Evolutionary conservation across 371 early-diverging fungal genomes (phyloP), one percentile per base, ranked within the genome.

Genomic region (Blakeslea trispora): DNA sequence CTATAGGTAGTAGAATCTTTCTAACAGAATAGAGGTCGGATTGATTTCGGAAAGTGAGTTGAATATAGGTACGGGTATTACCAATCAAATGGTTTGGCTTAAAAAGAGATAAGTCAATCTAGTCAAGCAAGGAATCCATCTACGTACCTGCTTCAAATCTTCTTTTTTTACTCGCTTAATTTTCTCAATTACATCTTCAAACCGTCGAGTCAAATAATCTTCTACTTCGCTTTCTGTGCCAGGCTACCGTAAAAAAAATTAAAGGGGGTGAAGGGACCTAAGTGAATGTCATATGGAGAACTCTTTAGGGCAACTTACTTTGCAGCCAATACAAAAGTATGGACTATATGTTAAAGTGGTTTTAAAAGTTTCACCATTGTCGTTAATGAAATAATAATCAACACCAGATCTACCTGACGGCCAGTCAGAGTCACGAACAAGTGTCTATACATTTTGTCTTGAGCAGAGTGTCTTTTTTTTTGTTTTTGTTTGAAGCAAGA

Each of bases 21-120:
- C 95, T 83, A 1, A 95, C 93, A 10, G 79, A 48, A 34, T 91
- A 50, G 32, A 97, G 77, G 61, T 95, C 93, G 28, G 82, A 75
- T 34, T 88, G 87, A 65, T 95, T 97, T 59, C 84, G 72, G 69
- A 97, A 97, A 5, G 53, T 57, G 3, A 99, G 77, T 72, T 95
- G 91, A 40, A 99, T 70, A 49, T 85, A 81, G 21, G 70, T 75
- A 15, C 91, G 80, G 57, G 80, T 82, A 54, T 82, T 72, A 22
- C 95, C 96, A 10, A 86, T 64, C 35, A 97, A 80, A 72, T 98
- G 99, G 69, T 98, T 96, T 32, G 91, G 80, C 93, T 91, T 32
- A 48, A 48, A 18, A 37, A 45, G 11, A 39, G 13, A 43, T 40
- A 18, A 22, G 24, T 7, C 21, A 45, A 53, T n/a, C 40, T 32